These are phyloP conservation scores for Ophiostoma tasmaniense DNA, from an alignment of 2,329 filamentous ascomycete species.

Conservation along the genomic window DNA sequence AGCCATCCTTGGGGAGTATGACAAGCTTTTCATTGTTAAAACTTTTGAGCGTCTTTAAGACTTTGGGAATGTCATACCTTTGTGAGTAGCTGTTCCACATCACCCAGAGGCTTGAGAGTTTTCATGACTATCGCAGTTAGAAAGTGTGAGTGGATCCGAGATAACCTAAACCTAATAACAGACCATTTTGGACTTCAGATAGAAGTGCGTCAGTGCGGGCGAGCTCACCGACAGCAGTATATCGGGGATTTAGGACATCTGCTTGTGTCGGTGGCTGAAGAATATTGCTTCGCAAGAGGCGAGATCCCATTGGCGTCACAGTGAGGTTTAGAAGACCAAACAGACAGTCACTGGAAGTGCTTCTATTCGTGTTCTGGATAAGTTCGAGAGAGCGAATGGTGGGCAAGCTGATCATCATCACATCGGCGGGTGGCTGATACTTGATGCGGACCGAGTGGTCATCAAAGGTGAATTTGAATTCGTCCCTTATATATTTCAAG, in stretches of 20 bases:
- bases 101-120: slow-evolving; percentile 55
- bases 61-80: slow-evolving; percentile 38
- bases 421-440: slow-evolving; percentile 80
- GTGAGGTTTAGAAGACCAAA: slow-evolving; percentile 83
- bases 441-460: slow-evolving; percentile 76
- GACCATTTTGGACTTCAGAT: slow-evolving; percentile 59
- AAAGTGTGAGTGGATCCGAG: no score
- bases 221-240: slow-evolving; percentile 77
- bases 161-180: no score
- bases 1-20: slow-evolving; percentile 56
- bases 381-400: slow-evolving; percentile 83
- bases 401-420: slow-evolving; percentile 91
- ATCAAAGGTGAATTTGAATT: slow-evolving; percentile 59
- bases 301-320: slow-evolving; percentile 76
- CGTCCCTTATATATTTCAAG: slow-evolving; percentile 70
- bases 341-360: slow-evolving; percentile 72
- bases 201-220: slow-evolving; percentile 80
- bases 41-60: background rate
- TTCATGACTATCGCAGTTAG: slow-evolving; percentile 18
- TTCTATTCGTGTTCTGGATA: slow-evolving; percentile 72
- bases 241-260: slow-evolving; percentile 60
- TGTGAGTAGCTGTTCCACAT: slow-evolving; percentile 73
- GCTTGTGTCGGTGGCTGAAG: slow-evolving; percentile 74
- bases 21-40: slow-evolving; percentile 55
- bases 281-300: slow-evolving; percentile 76